Base-by-base conservation (phyloP, 257 asterid genomes). In the Solanum clarkiae region DNA sequence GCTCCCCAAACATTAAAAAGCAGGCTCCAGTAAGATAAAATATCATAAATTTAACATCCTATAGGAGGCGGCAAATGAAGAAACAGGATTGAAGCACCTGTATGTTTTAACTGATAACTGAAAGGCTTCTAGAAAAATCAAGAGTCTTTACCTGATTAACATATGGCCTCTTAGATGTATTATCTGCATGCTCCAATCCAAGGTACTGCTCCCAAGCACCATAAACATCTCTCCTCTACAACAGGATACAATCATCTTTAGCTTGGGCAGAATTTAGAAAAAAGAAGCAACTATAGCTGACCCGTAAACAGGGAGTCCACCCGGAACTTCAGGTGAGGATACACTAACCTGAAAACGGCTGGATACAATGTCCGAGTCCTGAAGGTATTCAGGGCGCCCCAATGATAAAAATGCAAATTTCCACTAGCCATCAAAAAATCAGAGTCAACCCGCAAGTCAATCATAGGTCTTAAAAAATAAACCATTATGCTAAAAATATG, bases 191-290 rank as follows among this genome's bases (percentile, higher is more conserved):
- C 91, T 97, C 99, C 70, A 97, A 90, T 85, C 99, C 98, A 59
- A 97, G 91, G 94, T 95, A 95, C 89, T 93, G 99, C 93, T 97
- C 98, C 98, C 98, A 95, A 83, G 97, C 97, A 86, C 99, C 97
- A 87, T 95, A 92, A 59, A 91, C 95, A 85, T 95, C 99, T 92
- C 98, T 91, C 86, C 98, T 97, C 97, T 94, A 91, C 79, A 87
- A 85, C 57, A 88, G 72, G 63, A 81, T 16, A 84, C 32, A 71
- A 84, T 59, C 79, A 54, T 17, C 24, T 85, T 74, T 53, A 60
- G 80, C 42, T 60, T 56, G 74, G 70, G 74, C 47, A 75, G 51
- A 62, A 62, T 40, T 84, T 44, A 80, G 51, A 56, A 62, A 66
- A 82, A 80, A 49, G 70, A 36, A 20, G 29, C 10, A 84, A 66